These are phyloP conservation scores for Lepiota brunneoincarnata DNA, from an alignment of 768 basidiomycete genomes.

Conservation along the genomic window DNA sequence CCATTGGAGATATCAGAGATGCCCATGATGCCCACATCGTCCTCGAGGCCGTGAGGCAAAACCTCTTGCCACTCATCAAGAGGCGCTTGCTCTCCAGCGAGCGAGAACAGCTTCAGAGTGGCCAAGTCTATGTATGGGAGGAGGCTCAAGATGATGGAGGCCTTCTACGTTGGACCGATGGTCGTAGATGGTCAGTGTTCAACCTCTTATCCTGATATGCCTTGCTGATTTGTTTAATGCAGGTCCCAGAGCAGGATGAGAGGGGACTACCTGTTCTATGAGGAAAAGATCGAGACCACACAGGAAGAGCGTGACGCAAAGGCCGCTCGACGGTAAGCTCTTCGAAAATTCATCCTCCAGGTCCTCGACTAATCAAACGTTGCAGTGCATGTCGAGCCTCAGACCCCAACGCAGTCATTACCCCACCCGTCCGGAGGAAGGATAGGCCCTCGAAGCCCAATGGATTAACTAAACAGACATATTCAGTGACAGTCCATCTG, in stretches of 20 bases:
- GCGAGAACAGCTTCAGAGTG: constrained; percentile 65
- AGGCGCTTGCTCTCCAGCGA: constrained; percentile 69
- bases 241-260: constrained; percentile 88
- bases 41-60: constrained; percentile 72
- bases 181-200: constrained; percentile 60
- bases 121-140: constrained; percentile 85
- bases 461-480: constrained; percentile 85
- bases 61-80: constrained; percentile 67
- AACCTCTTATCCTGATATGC: neutral
- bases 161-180: constrained; percentile 79
- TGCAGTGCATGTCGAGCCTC: constrained; percentile 55
- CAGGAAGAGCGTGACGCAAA: constrained; percentile 78
- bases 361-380: constrained; percentile 11
- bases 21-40: constrained; percentile 77
- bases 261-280: constrained; percentile 80
- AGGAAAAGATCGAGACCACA: constrained; percentile 79
- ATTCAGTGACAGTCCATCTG: constrained; percentile 71
- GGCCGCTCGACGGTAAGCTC: constrained; percentile 65
- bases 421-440: constrained; percentile 65
- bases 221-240: neutral
- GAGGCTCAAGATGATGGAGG: constrained; percentile 75
- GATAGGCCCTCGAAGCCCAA: constrained; percentile 76
- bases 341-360: neutral
- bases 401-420: constrained; percentile 55
- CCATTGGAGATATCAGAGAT: constrained; percentile 63